Base-by-base conservation (phyloP, 805 yeast species). In the Blastobotrys robertii region DNA sequence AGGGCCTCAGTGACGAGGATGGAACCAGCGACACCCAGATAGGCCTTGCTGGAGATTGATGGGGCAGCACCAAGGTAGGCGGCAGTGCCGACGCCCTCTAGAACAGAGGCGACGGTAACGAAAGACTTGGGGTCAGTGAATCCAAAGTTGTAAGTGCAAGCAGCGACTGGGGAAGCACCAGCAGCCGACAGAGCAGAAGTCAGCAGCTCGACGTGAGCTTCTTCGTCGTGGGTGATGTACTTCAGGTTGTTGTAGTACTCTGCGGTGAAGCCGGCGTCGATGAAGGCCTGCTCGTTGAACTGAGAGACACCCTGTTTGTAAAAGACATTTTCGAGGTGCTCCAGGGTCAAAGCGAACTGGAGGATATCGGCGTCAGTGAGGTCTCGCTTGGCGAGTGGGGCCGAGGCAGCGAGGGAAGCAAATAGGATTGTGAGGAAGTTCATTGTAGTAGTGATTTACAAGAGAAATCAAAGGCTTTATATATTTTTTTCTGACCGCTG, bases 331-430 rank as follows among this genome's bases (percentile, higher is more conserved):
- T 42, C 44, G 22, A 42, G 44, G 28, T 42, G 41, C 44, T 42
- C 44, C 15, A 42, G 44, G n/a, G 44, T 42, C n/a, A 42, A 22
- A 16, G 44, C 44, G 30, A 42, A 42, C 13, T 42, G 44, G 14
- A 42, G 41, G 30, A 42, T 42, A 32, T 42, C 44, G 29, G 36
- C 44, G 31, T 42, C 44, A 15, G 30, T 42, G 11, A 37, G 12
- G 16, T 14, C 44, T 29, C 44, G 41, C 32, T 42, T 42, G 11
- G 30, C 35, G 13, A 41, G 16, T 11, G 44, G 44, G 33, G 41
- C 38, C 9, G 31, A 28, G 4, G 46, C 44, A 3, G 56, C 66
- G 37, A 14, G 16, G 6, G 37, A 4, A 6, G 37, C 4, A 15
- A 30, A 8, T 4, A 19, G 25, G 4, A 19, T 4, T 4, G 33